Conservation (phyloP, 2,329 filamentous ascomycete genomes). For the Nemania abortiva region DNA sequence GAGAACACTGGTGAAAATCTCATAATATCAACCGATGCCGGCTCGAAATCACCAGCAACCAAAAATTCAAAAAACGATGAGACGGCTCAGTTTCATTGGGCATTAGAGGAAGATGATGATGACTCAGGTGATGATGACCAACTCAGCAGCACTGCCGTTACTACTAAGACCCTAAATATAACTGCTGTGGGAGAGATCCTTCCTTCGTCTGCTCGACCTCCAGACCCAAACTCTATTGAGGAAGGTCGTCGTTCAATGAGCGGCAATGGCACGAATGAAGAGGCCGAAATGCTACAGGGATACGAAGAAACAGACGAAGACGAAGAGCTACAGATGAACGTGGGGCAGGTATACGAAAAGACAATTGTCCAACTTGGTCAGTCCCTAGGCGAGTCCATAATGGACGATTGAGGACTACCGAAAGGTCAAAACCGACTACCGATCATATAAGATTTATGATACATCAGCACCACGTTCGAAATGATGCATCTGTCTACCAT, state of each 20-base stretch:
- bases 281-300: conserved; percentile 26
- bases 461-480: no score
- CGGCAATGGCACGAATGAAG: conserved; percentile 39
- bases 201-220: conserved; percentile 10
- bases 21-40: conserved; percentile 9
- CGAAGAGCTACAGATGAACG: conserved; percentile 69
- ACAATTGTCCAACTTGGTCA: conserved; percentile 60
- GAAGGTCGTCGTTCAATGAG: conserved; percentile 26
- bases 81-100: conserved; percentile 49
- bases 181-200: not conserved
- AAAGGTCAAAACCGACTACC: not conserved
- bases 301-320: conserved; percentile 52
- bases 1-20: conserved; percentile 23
- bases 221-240: not conserved
- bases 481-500: not conserved
- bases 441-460: not conserved
- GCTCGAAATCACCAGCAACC: conserved; percentile 4
- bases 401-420: conserved; percentile 33
- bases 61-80: not conserved
- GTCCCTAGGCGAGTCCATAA: conserved; percentile 39
- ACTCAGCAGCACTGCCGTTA: conserved; percentile 17
- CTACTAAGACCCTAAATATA: not conserved
- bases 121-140: conserved; percentile 43
- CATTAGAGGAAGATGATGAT: conserved; percentile 50
- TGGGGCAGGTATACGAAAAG: conserved; percentile 49